Evolutionary conservation across 129 eudicot genomes (phyloP), one percentile per base, ranked within the genome.

Genomic region (Deinandra increscens): DNA sequence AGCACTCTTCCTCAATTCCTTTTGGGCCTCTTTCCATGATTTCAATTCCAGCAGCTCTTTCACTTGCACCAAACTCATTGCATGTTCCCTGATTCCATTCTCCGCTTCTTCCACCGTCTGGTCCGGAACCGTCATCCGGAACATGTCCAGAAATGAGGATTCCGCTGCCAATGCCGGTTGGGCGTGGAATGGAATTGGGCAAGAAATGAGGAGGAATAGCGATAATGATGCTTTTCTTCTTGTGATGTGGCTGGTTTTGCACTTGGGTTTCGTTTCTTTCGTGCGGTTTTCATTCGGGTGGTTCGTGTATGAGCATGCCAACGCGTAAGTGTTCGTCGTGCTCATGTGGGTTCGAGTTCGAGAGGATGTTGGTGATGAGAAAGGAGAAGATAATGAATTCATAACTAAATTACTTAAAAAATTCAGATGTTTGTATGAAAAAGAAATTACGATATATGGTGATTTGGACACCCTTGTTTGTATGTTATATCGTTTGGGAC

Each of bases 11-110:
- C 97, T 72, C 63, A 87, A 44, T 42, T 74, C 78, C 76, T 63
- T 85, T 59, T 90, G 97, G n/a, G 91, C 95, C 17, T 84, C 97
- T 75, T 81, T 90, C 95, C 87, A 87, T 9, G 81, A 54, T 46
- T 87, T 91, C 39, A 59, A 22, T 49, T 79, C 82, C 51, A 87
- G 19, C 41, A 81, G 18, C 14, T 78, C 83, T 78, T 90, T 90
- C 61, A 90, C 89, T 54, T 74, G 74, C 22, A 87, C 51, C 58
- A 87, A 20, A 17, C 80, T 59, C 20, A 50, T 78, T 18, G 97
- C 89, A 48, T 87, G 91, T 65, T 31, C 67, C 75, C 70, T 70
- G 41, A 90, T 81, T 65, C 67, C 88, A 4, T 42, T 63, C 68
- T 82, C 81, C 0, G 97, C 95, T 61, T 90, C 89, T 70, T 90